phyloP scores from a whole-genome alignment of 495 filamentous ascomycete genomes.

The Penicillium psychrofluorescens region DNA sequence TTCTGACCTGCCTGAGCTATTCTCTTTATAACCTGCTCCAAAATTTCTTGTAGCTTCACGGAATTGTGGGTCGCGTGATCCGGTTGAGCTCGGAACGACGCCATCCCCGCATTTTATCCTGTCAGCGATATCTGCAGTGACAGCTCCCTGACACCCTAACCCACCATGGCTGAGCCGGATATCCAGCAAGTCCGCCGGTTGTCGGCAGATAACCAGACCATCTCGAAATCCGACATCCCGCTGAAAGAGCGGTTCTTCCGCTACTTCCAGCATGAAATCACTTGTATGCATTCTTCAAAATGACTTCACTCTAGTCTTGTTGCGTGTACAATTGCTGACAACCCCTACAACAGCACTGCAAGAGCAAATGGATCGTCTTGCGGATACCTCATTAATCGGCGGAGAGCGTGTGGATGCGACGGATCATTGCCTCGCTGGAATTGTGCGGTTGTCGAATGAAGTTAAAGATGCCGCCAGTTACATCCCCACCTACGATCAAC shows the following conservation, averaged over 20 bases:
- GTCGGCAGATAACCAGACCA: constrained; percentile 35
- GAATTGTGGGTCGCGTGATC: constrained; percentile 17
- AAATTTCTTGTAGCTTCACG: not conserved
- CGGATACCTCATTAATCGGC: constrained; percentile 41
- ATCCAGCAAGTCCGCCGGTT: constrained; percentile 24
- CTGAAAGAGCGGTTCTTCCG: constrained; percentile 72
- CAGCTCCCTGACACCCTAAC: not conserved
- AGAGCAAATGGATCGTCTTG: constrained; percentile 52
- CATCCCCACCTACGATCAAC: constrained; percentile 70
- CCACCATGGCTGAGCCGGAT: constrained; percentile 26
- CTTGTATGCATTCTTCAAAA: constrained; percentile 36
- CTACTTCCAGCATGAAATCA: constrained; percentile 67
- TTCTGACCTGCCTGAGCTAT: not conserved
- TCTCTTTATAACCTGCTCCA: not conserved
- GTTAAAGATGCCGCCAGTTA: constrained; percentile 62
- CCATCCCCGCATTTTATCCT: constrained; percentile 16
- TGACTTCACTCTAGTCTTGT: too few relatives aligned
- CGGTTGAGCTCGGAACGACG: constrained; percentile 14
- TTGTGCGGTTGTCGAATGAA: constrained; percentile 58
- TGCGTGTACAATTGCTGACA: not conserved
- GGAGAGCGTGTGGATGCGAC: constrained; percentile 57
- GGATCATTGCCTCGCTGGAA: constrained; percentile 58
- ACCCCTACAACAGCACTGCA: constrained; percentile 43
- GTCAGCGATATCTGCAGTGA: constrained; percentile 2
- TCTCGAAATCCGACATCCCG: constrained; percentile 34